Base-by-base conservation (phyloP, 768 basidiomycete species). In the Scleroderma bovista region DNA sequence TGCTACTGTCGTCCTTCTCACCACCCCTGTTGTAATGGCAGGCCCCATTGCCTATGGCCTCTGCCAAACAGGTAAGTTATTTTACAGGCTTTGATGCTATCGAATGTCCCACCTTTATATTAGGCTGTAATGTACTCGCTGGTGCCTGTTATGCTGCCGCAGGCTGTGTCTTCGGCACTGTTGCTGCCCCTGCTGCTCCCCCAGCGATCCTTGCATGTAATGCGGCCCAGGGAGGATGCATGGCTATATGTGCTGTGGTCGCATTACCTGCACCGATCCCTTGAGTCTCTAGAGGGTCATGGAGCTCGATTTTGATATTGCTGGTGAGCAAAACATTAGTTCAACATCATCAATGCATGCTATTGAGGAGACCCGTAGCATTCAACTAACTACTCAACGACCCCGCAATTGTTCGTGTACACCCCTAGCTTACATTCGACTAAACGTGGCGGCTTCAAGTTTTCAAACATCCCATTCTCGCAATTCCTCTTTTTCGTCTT, bases 121-220 rank as follows among this genome's bases (percentile, higher is more conserved):
- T 24, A 68, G 65, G 65, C 0, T 66, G 65, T 19, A 66, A 68
- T 11, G 8, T 3, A 2, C 26, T 66, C 0, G 62, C 2, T 0
- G 58, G 60, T 0, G 3, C 58, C 3, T 66, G 64, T 11, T 66
- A 66, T 13, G 33, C 51, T 0, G 64, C 24, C 0, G 66, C 66
- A 0, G 60, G 65, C 0, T 60, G 57, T 29, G 46, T 44, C 0
- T 68, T 66, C 6, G 64, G 64, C 0, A 17, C 26, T 1, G 58
- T 57, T 2, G 55, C 61, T 41, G 15, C 61, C 19, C 48, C 53
- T 8, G 59, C 1, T 0, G 61, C 8, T 0, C 66, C 64, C 6
- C 53, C 64, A 1, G 60, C 52, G 20, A 53, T 63, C 44, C 0
- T 57, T 3, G 61, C 16, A 1, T 66, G 66, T 8, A 66, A 66